These are phyloP conservation scores for Lyophyllum decastes DNA, from an alignment of 768 basidiomycete species.

Conservation along the genomic window DNA sequence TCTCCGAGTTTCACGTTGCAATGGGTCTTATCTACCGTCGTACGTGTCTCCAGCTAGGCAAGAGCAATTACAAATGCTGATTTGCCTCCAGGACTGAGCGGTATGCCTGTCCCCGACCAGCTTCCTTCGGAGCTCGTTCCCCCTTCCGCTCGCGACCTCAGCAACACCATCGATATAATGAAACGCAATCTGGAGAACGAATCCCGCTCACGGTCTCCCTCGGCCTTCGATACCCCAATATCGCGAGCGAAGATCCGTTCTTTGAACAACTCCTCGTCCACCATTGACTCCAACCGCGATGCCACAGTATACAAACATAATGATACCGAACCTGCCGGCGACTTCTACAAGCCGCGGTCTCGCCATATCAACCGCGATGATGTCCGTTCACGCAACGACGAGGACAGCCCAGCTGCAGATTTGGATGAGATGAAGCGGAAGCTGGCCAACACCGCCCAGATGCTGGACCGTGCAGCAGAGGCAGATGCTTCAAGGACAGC, in stretches of 20 bases:
- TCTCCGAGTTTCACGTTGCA: slow-evolving; percentile 96
- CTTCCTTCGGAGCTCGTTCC: slow-evolving; percentile 91
- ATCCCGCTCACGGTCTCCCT: slow-evolving; percentile 69
- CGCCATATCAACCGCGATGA: slow-evolving; percentile 86
- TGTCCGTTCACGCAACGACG: slow-evolving; percentile 74
- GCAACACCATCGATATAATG: slow-evolving; percentile 85
- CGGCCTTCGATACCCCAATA: slow-evolving; percentile 48
- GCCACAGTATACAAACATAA: slow-evolving; percentile 92
- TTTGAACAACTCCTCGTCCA: slow-evolving; percentile 56
- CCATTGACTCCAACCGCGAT: slow-evolving; percentile 67
- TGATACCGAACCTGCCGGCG: slow-evolving; percentile 56
- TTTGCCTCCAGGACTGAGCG: slow-evolving; percentile 74
- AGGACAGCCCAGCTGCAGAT: slow-evolving; percentile 62
- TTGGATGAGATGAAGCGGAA: slow-evolving; percentile 86
- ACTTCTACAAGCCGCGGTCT: slow-evolving; percentile 77
- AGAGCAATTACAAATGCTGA: background rate
- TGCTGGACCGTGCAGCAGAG: slow-evolving; percentile 76
- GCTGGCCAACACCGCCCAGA: slow-evolving; percentile 74
- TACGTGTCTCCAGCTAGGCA: slow-evolving; percentile 41
- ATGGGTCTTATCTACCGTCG: slow-evolving; percentile 98
- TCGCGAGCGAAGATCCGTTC: slow-evolving; percentile 73
- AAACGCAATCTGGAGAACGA: slow-evolving; percentile 88
- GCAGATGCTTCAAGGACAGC: slow-evolving; percentile 59
- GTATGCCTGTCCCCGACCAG: slow-evolving; percentile 83
- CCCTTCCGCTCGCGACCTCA: slow-evolving; percentile 88